Evolutionary conservation across 192 early-diverging fungal species (phyloP), one percentile per base, ranked within the genome.

Genomic region (Coemansia sp.): DNA sequence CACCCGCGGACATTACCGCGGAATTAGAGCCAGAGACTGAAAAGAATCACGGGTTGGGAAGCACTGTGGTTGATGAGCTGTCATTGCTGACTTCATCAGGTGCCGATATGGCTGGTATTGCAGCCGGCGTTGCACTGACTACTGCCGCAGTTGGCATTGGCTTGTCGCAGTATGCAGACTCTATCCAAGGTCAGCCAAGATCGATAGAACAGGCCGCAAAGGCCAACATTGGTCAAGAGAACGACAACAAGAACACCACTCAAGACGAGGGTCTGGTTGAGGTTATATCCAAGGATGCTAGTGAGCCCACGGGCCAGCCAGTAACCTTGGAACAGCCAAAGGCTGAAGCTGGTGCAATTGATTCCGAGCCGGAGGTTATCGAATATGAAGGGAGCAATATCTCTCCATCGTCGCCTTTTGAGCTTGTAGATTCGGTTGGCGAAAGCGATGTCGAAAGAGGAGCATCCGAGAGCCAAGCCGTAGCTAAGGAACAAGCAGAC

Each of bases 361-460:
- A 41, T 17, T 65, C 70, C 16, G 70, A 72, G 17, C 70, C 64
- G 1, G 70, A 72, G 38, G 22, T 60, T 9, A 42, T 66, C 11
- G 70, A 72, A 43, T 40, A 58, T 46, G 56, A 51, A 71, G 25
- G 64, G 42, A 20, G 60, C 49, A 13, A 63, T 48, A 54, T 50
- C 38, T 72, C 70, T 20, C 51, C 51, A 6, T 61, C 59, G 13
- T 72, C 70, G 20, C 64, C 70, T 22, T 72, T 46, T 50, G 70
- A 72, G 58, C 11, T 72, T 53, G 59, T 72, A 20, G 64, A 72
- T 37, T 39, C 45, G 5, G 58, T 19, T 41, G 56, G 41, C 39
- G 51, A 50, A 25, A 20, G 39, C 46, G 17, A 19, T 61, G 12
- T 16, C 42, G 14, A 32, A 51, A 67, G 32, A 50, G 2, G 5